phyloP scores from a whole-genome alignment of 129 eudicot species.

The Sambucus nigra region DNA sequence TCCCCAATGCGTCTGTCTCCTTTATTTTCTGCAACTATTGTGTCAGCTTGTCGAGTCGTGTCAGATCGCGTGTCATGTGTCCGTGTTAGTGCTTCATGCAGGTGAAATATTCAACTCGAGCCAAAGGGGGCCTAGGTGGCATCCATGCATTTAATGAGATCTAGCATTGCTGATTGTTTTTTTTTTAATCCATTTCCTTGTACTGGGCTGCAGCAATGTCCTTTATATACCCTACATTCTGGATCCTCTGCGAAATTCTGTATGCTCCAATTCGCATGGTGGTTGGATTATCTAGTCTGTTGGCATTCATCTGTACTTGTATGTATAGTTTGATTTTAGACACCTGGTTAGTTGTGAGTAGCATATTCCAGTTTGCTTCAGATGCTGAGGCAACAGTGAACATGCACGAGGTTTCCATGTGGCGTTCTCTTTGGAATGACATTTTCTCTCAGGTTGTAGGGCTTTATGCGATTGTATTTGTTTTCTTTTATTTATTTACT shows the following conservation, averaged over 20 bases:
- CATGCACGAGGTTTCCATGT: slow-evolving; percentile 60
- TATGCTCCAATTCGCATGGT: slow-evolving; percentile 60
- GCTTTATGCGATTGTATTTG: background rate
- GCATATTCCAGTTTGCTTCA: slow-evolving; percentile 42
- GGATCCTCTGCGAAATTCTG: slow-evolving; percentile 47
- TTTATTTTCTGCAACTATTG: no score
- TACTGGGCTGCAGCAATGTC: slow-evolving; percentile 40
- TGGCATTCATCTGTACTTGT: slow-evolving; percentile 30
- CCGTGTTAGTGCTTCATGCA: no score
- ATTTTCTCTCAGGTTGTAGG: slow-evolving; percentile 67
- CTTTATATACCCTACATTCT: slow-evolving; percentile 53
- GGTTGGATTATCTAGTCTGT: slow-evolving; percentile 34
- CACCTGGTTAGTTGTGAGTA: slow-evolving; percentile 41
- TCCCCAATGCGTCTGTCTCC: no score
- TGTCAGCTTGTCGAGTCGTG: no score
- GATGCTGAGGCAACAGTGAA: slow-evolving; percentile 53
- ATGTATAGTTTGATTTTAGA: slow-evolving; percentile 34
- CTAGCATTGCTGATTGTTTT: background rate
- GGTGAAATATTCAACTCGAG: no score
- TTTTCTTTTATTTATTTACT: background rate
- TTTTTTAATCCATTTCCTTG: slow-evolving; percentile 7
- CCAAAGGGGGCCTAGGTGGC: no score
- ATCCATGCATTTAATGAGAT: background rate
- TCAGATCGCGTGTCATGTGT: no score
- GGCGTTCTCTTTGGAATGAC: slow-evolving; percentile 91